Evolutionary conservation across 2,329 filamentous ascomycete genomes (phyloP).

Genomic region (Colletotrichum kahawae): DNA sequence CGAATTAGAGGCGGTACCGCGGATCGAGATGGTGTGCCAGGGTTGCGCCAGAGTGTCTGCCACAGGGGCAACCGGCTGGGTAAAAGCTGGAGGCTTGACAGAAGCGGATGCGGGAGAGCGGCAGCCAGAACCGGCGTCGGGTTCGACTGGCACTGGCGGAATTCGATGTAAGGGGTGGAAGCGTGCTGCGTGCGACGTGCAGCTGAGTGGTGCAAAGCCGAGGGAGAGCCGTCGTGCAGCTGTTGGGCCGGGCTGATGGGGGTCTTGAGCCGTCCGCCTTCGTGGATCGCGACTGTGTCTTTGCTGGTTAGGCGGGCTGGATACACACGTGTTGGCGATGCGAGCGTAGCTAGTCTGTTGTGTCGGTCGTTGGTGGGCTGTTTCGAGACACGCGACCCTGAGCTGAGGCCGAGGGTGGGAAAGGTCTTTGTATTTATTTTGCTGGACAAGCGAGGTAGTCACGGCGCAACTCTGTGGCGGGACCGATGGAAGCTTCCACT

Average conservation of each 20-base stretch:
- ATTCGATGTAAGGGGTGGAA: neutral
- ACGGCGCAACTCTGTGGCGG: neutral
- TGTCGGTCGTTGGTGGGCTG: neutral
- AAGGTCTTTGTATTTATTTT: slow-evolving; percentile 3
- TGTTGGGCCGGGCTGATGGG: slow-evolving; percentile 1
- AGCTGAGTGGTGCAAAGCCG: slow-evolving; percentile 5
- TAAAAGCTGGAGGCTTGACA: slow-evolving; percentile 7
- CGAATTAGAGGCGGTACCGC: slow-evolving; percentile 12
- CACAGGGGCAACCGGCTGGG: slow-evolving; percentile 7
- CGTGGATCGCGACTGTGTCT: neutral
- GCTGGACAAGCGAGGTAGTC: neutral
- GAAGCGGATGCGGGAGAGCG: slow-evolving; percentile 21
- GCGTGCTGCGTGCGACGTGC: neutral
- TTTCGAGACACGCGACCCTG: neutral
- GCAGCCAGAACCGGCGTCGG: slow-evolving; percentile 12
- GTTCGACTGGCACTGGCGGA: neutral
- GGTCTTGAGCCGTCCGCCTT: neutral
- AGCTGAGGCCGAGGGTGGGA: neutral
- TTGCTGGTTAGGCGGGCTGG: neutral
- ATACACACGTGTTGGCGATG: neutral
- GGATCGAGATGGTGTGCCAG: slow-evolving; percentile 15
- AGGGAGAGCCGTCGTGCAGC: neutral
- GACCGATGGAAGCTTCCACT: slow-evolving; percentile 8
- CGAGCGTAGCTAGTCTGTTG: neutral
- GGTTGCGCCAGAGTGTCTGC: slow-evolving; percentile 11